phyloP scores from a whole-genome alignment of 2,329 filamentous ascomycete genomes.

The Blastomyces parvus region DNA sequence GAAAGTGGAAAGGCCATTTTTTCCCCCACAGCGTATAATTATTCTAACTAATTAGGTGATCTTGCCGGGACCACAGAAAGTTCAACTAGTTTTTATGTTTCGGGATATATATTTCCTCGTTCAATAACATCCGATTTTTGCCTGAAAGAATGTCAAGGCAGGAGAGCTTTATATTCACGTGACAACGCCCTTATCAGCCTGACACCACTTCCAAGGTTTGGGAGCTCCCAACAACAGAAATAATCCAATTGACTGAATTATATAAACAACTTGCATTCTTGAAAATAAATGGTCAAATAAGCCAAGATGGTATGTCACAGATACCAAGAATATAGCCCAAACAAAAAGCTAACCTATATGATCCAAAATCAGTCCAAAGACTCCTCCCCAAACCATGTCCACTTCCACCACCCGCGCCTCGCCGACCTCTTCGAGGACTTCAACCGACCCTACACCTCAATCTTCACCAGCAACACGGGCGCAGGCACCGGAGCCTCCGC shows the following conservation, averaged over 20 bases:
- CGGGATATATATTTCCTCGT: not conserved
- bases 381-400: constrained; percentile 40
- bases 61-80: not conserved
- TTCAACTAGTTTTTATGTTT: not conserved
- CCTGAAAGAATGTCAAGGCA: no score
- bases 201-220: not conserved
- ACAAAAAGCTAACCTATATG: constrained; percentile 7
- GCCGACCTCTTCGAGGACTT: constrained; percentile 45
- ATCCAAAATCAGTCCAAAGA: constrained; percentile 38
- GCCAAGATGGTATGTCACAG: constrained; percentile 19
- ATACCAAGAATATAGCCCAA: not conserved
- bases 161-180: not conserved
- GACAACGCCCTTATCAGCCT: no score
- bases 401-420: constrained; percentile 40
- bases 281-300: not conserved
- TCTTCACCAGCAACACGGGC: constrained; percentile 16
- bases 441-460: constrained; percentile 36
- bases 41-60: not conserved
- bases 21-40: not conserved
- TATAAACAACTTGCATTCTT: not conserved
- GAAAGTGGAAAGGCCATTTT: not conserved
- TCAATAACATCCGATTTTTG: not conserved
- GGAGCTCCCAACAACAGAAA: not conserved
- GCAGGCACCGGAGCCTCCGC: constrained; percentile 20
- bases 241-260: not conserved